A percentile compares a stretch with the other conserved stretches of the same genome.
Evolutionary conservation across 306 rosid species (phyloP).

Genomic region (Argentina anserina): DNA sequence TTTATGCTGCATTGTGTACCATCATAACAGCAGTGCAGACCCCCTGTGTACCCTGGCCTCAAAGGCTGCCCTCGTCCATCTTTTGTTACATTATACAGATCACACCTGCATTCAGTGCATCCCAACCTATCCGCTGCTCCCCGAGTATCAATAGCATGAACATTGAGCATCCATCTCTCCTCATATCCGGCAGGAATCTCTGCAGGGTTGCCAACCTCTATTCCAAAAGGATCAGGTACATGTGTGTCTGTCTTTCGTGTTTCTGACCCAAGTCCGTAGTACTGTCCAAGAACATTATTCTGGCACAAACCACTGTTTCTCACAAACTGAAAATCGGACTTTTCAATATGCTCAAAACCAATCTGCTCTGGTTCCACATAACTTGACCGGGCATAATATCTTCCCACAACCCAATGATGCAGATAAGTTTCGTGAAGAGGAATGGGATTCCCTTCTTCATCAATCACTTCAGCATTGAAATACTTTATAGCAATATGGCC

Average conservation of each 20-base stretch:
- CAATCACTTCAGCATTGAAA: slow-evolving; percentile 65
- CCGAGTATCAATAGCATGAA: slow-evolving; percentile 77
- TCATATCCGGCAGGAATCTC: slow-evolving; percentile 57
- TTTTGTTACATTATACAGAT: slow-evolving; percentile 57
- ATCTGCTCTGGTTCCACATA: slow-evolving; percentile 14
- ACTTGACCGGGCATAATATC: slow-evolving; percentile 27
- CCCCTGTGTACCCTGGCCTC: slow-evolving; percentile 49
- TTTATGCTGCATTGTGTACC: slow-evolving; percentile 46
- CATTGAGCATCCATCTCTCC: slow-evolving; percentile 64
- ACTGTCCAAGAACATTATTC: slow-evolving; percentile 24
- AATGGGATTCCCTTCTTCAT: slow-evolving; percentile 48
- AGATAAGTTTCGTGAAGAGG: slow-evolving; percentile 75
- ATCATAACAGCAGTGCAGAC: slow-evolving; percentile 58
- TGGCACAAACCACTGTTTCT: slow-evolving; percentile 63
- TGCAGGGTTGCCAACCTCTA: slow-evolving; percentile 55
- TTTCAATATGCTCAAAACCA: background rate
- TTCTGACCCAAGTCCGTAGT: slow-evolving; percentile 71
- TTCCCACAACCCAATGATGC: slow-evolving; percentile 55
- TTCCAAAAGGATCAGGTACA: slow-evolving; percentile 66
- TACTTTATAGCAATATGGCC: slow-evolving; percentile 67
- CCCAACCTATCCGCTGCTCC: slow-evolving; percentile 51
- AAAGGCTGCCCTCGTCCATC: slow-evolving; percentile 36
- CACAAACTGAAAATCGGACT: slow-evolving; percentile 13
- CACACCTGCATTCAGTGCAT: slow-evolving; percentile 64
- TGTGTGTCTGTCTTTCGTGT: slow-evolving; percentile 47